Percentiles rank a stretch among this genome's conserved stretches.
These are phyloP conservation scores for Babesia ovata DNA, from an alignment of 169 alveolate genomes.

Conservation along the genomic window DNA sequence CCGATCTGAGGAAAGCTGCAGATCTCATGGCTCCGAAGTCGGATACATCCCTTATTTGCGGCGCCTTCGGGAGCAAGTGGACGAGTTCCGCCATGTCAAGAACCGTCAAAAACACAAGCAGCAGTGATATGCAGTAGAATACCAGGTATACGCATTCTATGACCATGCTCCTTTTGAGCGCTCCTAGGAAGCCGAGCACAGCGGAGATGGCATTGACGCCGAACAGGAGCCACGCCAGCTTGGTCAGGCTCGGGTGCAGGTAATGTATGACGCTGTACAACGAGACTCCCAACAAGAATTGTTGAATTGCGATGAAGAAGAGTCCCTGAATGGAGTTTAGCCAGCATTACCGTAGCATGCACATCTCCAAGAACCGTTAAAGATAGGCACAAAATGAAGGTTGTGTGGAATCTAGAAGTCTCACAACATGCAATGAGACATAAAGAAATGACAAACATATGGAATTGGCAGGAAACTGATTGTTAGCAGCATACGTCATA, in stretches of 20 bases:
- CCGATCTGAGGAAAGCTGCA: slow-evolving; percentile 24
- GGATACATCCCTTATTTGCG: slow-evolving; percentile 47
- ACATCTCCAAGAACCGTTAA: background rate
- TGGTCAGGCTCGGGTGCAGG: slow-evolving; percentile 58
- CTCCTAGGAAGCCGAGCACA: slow-evolving; percentile 57
- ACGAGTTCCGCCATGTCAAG: slow-evolving; percentile 68
- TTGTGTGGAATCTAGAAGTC: background rate
- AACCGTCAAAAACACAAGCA: slow-evolving; percentile 41
- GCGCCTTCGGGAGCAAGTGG: slow-evolving; percentile 69
- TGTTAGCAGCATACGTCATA: too few relatives aligned
- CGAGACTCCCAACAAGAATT: slow-evolving; percentile 56
- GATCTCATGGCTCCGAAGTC: slow-evolving; percentile 14
- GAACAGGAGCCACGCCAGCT: slow-evolving; percentile 44
- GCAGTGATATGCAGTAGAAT: slow-evolving; percentile 32
- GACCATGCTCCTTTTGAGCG: slow-evolving; percentile 48
- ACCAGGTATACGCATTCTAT: slow-evolving; percentile 52
- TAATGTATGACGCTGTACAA: slow-evolving; percentile 61
- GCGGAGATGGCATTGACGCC: slow-evolving; percentile 38
- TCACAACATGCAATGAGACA: background rate
- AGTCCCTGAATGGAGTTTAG: slow-evolving; percentile 46
- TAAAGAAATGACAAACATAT: too few relatives aligned
- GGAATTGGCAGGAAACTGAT: too few relatives aligned
- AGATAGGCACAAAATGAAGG: background rate
- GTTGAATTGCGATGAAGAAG: slow-evolving; percentile 58
- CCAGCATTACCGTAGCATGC: background rate